These are phyloP conservation scores for Melanogaster broomeanus DNA, from an alignment of 768 basidiomycete genomes.

Conservation along the genomic window DNA sequence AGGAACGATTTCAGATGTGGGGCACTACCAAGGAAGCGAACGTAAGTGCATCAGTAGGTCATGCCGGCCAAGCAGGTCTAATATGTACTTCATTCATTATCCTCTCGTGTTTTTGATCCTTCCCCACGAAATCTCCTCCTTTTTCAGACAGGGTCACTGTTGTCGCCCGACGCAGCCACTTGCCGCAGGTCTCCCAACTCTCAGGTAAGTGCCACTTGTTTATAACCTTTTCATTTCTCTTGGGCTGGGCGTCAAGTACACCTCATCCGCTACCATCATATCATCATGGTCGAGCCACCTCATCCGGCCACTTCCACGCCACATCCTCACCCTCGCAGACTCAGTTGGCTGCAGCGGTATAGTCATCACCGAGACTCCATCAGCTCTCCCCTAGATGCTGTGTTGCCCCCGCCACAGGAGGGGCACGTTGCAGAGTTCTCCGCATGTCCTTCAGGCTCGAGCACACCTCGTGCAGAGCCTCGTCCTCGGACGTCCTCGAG, in stretches of 20 bases:
- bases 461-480: slow-evolving; percentile 3
- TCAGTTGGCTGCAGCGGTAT: slow-evolving; percentile 31
- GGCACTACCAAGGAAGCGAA: slow-evolving; percentile 28
- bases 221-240: slow-evolving; percentile 10
- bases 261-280: slow-evolving; percentile 17
- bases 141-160: slow-evolving; percentile 22
- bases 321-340: slow-evolving; percentile 23
- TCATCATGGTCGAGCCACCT: slow-evolving; percentile 24
- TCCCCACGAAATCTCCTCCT: slow-evolving; percentile 14
- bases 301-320: background rate
- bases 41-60: slow-evolving; percentile 30
- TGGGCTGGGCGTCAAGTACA: background rate
- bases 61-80: slow-evolving; percentile 23
- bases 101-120: slow-evolving; percentile 7
- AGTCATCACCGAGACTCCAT: slow-evolving; percentile 22
- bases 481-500: slow-evolving; percentile 11
- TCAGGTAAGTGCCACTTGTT: slow-evolving; percentile 33
- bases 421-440: slow-evolving; percentile 3
- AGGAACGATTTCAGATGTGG: slow-evolving; percentile 23
- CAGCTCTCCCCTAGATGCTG: slow-evolving; percentile 16
- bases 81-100: slow-evolving; percentile 1
- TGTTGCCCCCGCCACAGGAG: slow-evolving; percentile 18
- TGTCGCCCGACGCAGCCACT: slow-evolving; percentile 33
- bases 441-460: background rate
- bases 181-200: slow-evolving; percentile 19